phyloP scores from a whole-genome alignment of 305 asterid species.

The Fraxinus greggii region DNA sequence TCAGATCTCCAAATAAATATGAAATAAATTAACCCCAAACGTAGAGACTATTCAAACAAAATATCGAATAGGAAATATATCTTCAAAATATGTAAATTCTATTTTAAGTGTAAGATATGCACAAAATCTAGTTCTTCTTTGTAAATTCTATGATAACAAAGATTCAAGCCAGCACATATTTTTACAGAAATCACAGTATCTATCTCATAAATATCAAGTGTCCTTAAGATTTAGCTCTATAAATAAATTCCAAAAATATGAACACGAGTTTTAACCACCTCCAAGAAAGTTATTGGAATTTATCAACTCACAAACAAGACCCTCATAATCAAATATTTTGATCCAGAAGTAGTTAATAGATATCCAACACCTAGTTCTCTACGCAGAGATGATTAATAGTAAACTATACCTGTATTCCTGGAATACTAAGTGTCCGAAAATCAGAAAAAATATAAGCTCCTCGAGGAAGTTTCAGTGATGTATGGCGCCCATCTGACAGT shows the following conservation, averaged over 20 bases:
- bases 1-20: neutral
- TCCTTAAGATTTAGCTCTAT: neutral
- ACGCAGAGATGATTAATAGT: neutral
- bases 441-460: slow-evolving; percentile 76
- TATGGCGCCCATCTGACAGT: slow-evolving; percentile 32
- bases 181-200: neutral
- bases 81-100: neutral
- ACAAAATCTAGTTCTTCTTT: neutral
- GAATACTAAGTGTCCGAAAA: slow-evolving; percentile 73
- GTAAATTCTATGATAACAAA: neutral
- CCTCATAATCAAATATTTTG: neutral
- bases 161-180: neutral
- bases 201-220: neutral
- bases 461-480: slow-evolving; percentile 59
- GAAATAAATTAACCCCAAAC: neutral
- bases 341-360: neutral
- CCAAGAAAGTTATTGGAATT: neutral
- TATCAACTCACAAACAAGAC: neutral
- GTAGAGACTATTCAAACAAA: neutral
- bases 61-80: neutral
- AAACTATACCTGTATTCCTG: slow-evolving; percentile 69
- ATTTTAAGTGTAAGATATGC: neutral
- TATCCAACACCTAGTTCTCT: neutral
- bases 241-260: neutral
- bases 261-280: neutral